These are phyloP conservation scores for Coniferiporia sulphurascens DNA, from an alignment of 1,284 basidiomycete species.

Conservation along the genomic window DNA sequence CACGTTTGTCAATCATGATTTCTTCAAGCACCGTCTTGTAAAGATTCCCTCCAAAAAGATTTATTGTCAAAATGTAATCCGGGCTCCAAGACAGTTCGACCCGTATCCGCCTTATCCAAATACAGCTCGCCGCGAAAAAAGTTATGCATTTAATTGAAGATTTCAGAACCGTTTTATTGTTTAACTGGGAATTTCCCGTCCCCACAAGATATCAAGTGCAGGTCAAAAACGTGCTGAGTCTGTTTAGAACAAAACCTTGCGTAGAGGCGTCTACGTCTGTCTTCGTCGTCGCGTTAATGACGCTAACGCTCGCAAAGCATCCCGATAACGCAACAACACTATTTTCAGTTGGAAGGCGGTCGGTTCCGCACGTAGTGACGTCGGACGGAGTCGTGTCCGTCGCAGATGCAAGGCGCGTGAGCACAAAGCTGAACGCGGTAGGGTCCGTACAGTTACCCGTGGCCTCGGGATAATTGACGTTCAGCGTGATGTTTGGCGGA, in stretches of 20 bases:
- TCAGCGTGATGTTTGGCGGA: constrained; percentile 37
- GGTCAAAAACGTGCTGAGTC: constrained; percentile 31
- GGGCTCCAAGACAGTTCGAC: too few relatives aligned
- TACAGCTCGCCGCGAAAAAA: too few relatives aligned
- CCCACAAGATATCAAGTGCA: constrained; percentile 19
- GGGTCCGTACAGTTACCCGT: constrained; percentile 32
- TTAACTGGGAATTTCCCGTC: neutral
- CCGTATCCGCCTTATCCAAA: too few relatives aligned
- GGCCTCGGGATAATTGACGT: constrained; percentile 47
- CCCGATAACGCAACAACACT: constrained; percentile 31
- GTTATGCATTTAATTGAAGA: too few relatives aligned
- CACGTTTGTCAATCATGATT: too few relatives aligned
- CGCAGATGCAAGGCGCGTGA: constrained; percentile 2
- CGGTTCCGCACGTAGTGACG: constrained; percentile 37
- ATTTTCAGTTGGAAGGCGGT: constrained; percentile 37
- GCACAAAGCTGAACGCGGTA: constrained; percentile 38
- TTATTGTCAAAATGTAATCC: too few relatives aligned
- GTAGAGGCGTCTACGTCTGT: constrained; percentile 36
- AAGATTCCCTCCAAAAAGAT: too few relatives aligned
- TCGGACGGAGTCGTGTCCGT: constrained; percentile 22
- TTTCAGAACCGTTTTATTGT: neutral
- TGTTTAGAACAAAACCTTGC: constrained; percentile 37
- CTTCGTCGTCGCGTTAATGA: constrained; percentile 41
- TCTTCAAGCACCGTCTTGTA: too few relatives aligned
- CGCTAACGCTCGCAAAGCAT: constrained; percentile 44